phyloP scores from a whole-genome alignment of 805 yeast species.

The Candida manassasensis region DNA sequence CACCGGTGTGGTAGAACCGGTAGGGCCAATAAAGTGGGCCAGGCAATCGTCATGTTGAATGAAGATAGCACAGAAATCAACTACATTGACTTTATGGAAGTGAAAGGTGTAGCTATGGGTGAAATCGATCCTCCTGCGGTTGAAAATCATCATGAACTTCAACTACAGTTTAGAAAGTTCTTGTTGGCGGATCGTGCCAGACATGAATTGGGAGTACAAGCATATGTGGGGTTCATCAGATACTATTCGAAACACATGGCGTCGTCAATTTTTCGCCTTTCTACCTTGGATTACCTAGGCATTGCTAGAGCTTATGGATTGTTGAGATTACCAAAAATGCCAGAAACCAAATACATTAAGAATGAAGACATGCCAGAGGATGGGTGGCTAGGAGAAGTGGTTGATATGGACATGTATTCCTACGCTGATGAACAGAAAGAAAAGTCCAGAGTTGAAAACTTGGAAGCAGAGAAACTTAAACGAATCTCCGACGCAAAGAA shows the following conservation, averaged over 20 bases:
- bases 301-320: slow-evolving; percentile 76
- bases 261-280: slow-evolving; percentile 76
- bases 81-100: slow-evolving; percentile 73
- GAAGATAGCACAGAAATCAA: slow-evolving; percentile 74
- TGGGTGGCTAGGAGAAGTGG: slow-evolving; percentile 66
- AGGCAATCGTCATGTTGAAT: slow-evolving; percentile 68
- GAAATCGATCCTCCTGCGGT: slow-evolving; percentile 27
- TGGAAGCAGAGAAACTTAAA: slow-evolving; percentile 42
- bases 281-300: slow-evolving; percentile 64
- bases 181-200: slow-evolving; percentile 68
- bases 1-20: slow-evolving; percentile 97
- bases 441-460: slow-evolving; percentile 50
- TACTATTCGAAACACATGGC: slow-evolving; percentile 88
- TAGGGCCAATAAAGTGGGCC: slow-evolving; percentile 80
- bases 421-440: slow-evolving; percentile 68
- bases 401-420: slow-evolving; percentile 64
- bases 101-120: slow-evolving; percentile 52
- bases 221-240: slow-evolving; percentile 79
- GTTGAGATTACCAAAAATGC: slow-evolving; percentile 87
- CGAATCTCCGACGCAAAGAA: slow-evolving; percentile 36
- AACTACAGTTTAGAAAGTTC: slow-evolving; percentile 41
- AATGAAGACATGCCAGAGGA: slow-evolving; percentile 52
- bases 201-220: slow-evolving; percentile 73
- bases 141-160: slow-evolving; percentile 23
- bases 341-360: slow-evolving; percentile 61